These are phyloP conservation scores for Secale cereale DNA, from an alignment of 176 grass and related monocot species.

Conservation along the genomic window DNA sequence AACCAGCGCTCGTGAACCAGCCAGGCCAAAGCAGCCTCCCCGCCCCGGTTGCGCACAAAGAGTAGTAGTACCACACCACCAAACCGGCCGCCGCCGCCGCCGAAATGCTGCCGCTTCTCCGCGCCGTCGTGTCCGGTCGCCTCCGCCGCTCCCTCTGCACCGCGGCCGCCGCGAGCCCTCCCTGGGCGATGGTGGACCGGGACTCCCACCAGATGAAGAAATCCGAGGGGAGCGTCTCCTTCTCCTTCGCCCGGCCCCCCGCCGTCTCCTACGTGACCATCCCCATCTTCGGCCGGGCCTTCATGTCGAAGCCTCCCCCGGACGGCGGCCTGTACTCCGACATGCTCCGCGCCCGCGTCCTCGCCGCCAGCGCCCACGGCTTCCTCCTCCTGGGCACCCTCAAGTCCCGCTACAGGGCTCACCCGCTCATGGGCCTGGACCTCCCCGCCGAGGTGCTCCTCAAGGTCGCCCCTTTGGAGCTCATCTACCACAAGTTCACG, in stretches of 20 bases:
- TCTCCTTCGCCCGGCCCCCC: not conserved
- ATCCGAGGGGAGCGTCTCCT: not conserved
- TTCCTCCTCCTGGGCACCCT: not conserved
- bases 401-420: not conserved
- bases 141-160: not conserved
- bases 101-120: not conserved
- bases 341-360: not conserved
- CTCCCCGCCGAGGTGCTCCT: not conserved
- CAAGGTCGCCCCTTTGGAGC: not conserved
- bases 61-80: not conserved
- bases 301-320: not conserved
- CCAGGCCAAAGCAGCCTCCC: too few relatives aligned
- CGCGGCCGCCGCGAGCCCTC: not conserved
- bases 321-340: not conserved
- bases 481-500: not conserved
- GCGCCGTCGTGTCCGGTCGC: not conserved
- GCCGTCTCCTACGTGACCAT: not conserved
- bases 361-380: not conserved
- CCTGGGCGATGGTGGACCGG: not conserved
- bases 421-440: not conserved
- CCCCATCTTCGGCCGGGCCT: not conserved
- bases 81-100: not conserved
- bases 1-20: too few relatives aligned
- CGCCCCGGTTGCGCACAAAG: not conserved
- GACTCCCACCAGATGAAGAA: not conserved